These are phyloP conservation scores for Dioszegia crocea DNA, from an alignment of 768 basidiomycete species.

Conservation along the genomic window DNA sequence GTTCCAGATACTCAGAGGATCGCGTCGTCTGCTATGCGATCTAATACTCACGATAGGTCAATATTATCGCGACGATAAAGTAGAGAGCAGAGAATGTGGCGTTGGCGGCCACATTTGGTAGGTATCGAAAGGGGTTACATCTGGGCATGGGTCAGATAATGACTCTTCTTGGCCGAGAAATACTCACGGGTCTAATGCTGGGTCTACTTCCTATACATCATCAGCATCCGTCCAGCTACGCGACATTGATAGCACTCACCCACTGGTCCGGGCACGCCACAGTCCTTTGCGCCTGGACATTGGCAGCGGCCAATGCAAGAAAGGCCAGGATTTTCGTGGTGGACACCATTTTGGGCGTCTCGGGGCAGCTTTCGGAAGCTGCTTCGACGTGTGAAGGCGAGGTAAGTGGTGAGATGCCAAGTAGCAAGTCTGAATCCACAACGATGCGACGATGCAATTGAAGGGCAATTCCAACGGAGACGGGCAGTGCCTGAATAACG, in stretches of 20 bases:
- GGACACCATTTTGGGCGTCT: not conserved
- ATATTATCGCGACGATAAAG: constrained; percentile 36
- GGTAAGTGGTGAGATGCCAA: too few species aligned
- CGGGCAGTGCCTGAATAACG: too few species aligned
- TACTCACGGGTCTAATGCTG: constrained; percentile 4
- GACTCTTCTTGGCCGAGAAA: too few species aligned
- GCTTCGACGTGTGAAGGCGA: too few species aligned
- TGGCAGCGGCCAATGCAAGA: not conserved
- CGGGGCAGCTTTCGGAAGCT: too few species aligned
- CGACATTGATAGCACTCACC: not conserved
- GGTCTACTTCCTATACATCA: not conserved
- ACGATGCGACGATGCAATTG: too few species aligned
- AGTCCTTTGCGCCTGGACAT: not conserved
- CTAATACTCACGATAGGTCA: constrained; percentile 37
- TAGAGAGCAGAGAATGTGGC: constrained; percentile 39
- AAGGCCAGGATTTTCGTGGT: not conserved
- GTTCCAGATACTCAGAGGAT: too few species aligned
- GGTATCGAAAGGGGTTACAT: constrained; percentile 49
- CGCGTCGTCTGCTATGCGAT: not conserved
- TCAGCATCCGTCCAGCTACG: not conserved
- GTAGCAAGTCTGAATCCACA: too few species aligned
- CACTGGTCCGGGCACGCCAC: constrained; percentile 3
- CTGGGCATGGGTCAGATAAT: constrained; percentile 10
- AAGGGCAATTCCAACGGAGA: too few species aligned
- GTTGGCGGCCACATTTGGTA: constrained; percentile 40